Conservation (phyloP, 2,329 filamentous ascomycete genomes). For the Penicillium sumatraense region DNA sequence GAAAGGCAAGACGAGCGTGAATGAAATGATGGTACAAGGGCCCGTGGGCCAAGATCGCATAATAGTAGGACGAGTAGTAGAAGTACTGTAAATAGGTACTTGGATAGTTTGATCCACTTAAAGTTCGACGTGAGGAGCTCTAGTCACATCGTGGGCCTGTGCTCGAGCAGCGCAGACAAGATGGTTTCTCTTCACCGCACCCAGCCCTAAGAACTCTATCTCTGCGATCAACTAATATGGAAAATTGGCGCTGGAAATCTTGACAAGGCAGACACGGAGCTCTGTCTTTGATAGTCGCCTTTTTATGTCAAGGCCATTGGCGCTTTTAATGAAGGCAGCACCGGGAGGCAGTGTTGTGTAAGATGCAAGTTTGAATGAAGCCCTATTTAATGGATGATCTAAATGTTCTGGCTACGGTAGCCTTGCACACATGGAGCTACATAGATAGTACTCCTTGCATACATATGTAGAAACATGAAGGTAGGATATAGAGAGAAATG, state of each 20-base stretch:
- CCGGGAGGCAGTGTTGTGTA: no score
- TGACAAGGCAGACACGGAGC: no score
- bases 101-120: neutral
- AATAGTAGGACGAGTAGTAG: no score
- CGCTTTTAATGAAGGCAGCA: no score
- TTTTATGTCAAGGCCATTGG: no score
- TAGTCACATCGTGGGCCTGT: slow-evolving; percentile 19
- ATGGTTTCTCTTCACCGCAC: slow-evolving; percentile 24
- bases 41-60: neutral
- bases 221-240: no score
- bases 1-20: neutral
- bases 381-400: no score
- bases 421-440: neutral
- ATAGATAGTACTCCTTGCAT: no score
- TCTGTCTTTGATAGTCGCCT: neutral
- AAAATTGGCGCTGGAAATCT: no score
- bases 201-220: slow-evolving; percentile 18
- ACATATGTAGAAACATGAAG: no score
- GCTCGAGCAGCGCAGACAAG: slow-evolving; percentile 9
- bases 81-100: no score
- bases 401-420: neutral
- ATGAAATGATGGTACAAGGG: neutral
- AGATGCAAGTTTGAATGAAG: no score
- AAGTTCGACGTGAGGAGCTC: slow-evolving; percentile 1
- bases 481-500: neutral